Base-by-base conservation (phyloP, 495 filamentous ascomycete species). In the Tetracladium marchalianum region DNA sequence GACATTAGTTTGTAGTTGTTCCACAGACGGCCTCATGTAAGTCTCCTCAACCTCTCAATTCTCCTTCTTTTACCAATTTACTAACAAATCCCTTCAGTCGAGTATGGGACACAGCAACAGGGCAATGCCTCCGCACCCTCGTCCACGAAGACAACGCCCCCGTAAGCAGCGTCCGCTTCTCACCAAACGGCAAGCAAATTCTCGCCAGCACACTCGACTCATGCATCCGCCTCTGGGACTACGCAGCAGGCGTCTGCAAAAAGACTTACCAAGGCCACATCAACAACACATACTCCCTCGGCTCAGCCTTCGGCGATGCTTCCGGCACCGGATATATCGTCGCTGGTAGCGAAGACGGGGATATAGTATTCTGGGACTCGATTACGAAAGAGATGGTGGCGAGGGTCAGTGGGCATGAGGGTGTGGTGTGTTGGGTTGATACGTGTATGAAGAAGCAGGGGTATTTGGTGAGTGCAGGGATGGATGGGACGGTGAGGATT, bases 251-350 rank as follows among this genome's bases (percentile, higher is more conserved):
- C 2, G 71, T 79, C 35, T 87, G 87, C 54, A 80, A 95, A 49
- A 98, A 97, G 72, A 98, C 92, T 17, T 98, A 96, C 70, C 87
- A 95, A 64, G 92, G 93, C 7, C 93, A 97, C 62, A 66, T 71
- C 43, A 97, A 96, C 61, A 71, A 76, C 52, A 85, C 82, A 43
- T 95, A 81, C 66, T 88, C 86, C 49, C 69, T 97, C 19, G 76
- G 76, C 18, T 87, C 90, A 5, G 77, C 80, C 18, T 96, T 95
- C 65, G 88, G 86, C 22, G 60, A 72, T 12, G 79, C 88, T 48
- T 62, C 72, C 27, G 66, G 60, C 9, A 63, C 69, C 40, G 53
- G 76, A 11, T 93, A 90, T 55, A 76, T 84, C 5, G 84, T 84
- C 1, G 84, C 79, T 39, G 87, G 90, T 0, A 92, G 85, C 60